Conservation (phyloP, 2,329 filamentous ascomycete genomes). For the Thelonectria discophora region DNA sequence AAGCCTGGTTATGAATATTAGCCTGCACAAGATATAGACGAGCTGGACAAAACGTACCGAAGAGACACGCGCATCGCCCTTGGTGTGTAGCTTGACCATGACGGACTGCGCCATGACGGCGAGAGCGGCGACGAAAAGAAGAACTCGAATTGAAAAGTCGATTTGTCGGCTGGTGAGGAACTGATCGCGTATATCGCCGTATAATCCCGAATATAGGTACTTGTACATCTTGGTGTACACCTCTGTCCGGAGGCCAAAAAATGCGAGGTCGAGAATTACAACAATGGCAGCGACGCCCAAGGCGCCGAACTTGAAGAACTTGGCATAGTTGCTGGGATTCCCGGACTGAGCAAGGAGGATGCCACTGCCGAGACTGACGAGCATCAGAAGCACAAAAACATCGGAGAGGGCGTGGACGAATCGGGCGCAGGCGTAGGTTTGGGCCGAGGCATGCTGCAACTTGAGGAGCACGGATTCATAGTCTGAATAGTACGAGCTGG, state of each 20-base stretch:
- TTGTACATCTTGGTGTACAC: slow-evolving; percentile 13
- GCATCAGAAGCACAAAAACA: slow-evolving; percentile 36
- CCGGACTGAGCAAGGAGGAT: slow-evolving; percentile 31
- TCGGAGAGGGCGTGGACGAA: slow-evolving; percentile 26
- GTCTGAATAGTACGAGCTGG: neutral
- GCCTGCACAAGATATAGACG: neutral
- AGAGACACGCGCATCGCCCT: slow-evolving; percentile 24
- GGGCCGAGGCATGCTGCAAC: slow-evolving; percentile 16
- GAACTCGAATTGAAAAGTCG: slow-evolving; percentile 23
- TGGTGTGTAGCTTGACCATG: slow-evolving; percentile 33
- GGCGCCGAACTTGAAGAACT: slow-evolving; percentile 24
- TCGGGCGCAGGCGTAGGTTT: slow-evolving; percentile 9
- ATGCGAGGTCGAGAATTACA: slow-evolving; percentile 23
- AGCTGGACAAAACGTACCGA: slow-evolving; percentile 23
- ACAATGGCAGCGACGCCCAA: slow-evolving; percentile 31
- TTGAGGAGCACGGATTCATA: neutral
- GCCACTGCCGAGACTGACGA: slow-evolving; percentile 36
- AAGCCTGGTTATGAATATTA: slow-evolving; percentile 27
- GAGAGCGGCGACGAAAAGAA: slow-evolving; percentile 33
- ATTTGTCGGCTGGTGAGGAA: slow-evolving; percentile 17
- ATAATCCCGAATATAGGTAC: too few species aligned
- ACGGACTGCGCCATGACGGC: slow-evolving; percentile 23
- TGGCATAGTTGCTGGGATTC: slow-evolving; percentile 14
- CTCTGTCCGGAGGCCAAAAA: slow-evolving; percentile 32
- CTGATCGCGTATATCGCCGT: neutral